These are phyloP conservation scores for Botryotinia narcissicola DNA, from an alignment of 2,329 filamentous ascomycete species.

Conservation along the genomic window DNA sequence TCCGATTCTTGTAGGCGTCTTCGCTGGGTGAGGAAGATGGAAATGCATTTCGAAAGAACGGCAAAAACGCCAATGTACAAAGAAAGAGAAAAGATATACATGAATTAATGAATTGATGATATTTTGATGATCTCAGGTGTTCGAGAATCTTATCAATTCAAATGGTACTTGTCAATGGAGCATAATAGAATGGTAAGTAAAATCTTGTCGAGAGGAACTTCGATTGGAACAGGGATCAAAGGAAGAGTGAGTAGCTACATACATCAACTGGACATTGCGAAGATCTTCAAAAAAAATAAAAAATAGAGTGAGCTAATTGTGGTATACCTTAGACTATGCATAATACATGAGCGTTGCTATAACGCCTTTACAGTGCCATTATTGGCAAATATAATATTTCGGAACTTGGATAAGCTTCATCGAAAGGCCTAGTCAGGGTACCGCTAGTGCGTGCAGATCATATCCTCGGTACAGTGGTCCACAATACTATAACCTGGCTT, in stretches of 20 bases:
- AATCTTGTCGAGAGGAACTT: neutral
- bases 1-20: neutral
- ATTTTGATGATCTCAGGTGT: neutral
- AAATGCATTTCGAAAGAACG: neutral
- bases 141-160: neutral
- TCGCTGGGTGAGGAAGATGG: neutral
- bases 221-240: neutral
- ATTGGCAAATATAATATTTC: neutral
- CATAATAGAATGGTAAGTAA: neutral
- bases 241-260: neutral
- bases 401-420: neutral
- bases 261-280: neutral
- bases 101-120: neutral
- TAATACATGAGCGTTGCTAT: neutral
- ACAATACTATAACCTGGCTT: neutral
- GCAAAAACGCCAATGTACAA: neutral
- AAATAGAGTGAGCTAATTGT: no score
- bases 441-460: neutral
- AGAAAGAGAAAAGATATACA: conserved; percentile 11
- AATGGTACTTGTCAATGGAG: neutral
- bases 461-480: neutral
- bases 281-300: neutral
- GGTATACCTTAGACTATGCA: neutral
- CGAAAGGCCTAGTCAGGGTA: neutral
- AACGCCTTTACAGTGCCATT: neutral